A percentile compares a stretch with the other conserved stretches of the same genome.
These are phyloP conservation scores for Aspergillus carlsbadensis DNA, from an alignment of 495 filamentous ascomycete genomes.

Conservation along the genomic window DNA sequence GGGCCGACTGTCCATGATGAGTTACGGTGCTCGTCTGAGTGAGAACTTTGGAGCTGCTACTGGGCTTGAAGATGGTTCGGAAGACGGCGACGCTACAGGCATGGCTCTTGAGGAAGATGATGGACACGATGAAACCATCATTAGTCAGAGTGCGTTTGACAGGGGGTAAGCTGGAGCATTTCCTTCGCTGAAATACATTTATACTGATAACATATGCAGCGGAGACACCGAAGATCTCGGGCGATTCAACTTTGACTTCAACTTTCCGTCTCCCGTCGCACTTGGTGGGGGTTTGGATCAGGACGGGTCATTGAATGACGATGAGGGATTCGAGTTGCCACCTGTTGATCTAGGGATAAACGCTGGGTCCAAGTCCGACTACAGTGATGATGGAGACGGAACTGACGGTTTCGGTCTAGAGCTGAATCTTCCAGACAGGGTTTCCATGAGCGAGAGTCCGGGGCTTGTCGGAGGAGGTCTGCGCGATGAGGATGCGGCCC, in stretches of 20 bases:
- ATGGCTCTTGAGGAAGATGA: constrained; percentile 38
- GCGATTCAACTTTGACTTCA: constrained; percentile 43
- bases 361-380: constrained; percentile 20
- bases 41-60: constrained; percentile 56
- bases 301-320: constrained; percentile 32
- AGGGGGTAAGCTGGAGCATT: constrained; percentile 33
- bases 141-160: constrained; percentile 41
- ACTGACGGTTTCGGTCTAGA: constrained; percentile 34
- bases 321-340: constrained; percentile 40
- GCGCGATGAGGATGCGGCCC: constrained; percentile 33
- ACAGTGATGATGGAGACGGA: constrained; percentile 21
- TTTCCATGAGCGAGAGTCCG: constrained; percentile 36
- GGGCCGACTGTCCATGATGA: constrained; percentile 51
- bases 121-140: constrained; percentile 29
- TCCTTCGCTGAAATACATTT: constrained; percentile 12
- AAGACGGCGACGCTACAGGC: constrained; percentile 45
- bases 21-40: constrained; percentile 59
- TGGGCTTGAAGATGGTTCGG: constrained; percentile 50
- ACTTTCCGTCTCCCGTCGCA: constrained; percentile 40
- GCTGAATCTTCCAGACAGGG: constrained; percentile 26
- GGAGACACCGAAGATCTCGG: constrained; percentile 48
- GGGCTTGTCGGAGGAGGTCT: constrained; percentile 43
- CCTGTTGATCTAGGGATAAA: constrained; percentile 34
- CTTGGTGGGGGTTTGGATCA: constrained; percentile 29
- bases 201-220: constrained; percentile 35